Evolutionary conservation across 108 stramenopile genomes (phyloP).

Genomic region (Thalassiosira profunda): DNA sequence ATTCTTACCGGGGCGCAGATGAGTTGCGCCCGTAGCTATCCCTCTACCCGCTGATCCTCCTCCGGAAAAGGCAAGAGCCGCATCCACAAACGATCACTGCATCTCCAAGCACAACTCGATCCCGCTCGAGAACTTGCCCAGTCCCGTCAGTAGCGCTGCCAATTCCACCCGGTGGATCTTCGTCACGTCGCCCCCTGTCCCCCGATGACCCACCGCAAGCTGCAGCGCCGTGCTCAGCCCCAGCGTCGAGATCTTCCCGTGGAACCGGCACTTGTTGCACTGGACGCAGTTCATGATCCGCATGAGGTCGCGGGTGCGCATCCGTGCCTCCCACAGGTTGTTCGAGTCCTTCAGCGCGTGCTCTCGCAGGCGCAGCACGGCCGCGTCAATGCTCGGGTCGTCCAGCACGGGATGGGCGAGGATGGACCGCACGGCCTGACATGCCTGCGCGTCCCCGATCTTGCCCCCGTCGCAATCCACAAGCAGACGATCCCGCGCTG

Average conservation of each 20-base stretch:
- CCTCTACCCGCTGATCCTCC: too few species aligned
- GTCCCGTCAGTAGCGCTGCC: conserved; percentile 78
- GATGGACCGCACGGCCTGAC: conserved; percentile 43
- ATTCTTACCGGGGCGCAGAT: too few species aligned
- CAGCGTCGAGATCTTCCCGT: conserved; percentile 90
- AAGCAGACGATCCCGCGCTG: conserved; percentile 75
- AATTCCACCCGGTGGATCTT: conserved; percentile 86
- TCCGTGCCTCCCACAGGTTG: conserved; percentile 85
- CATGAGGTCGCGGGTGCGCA: conserved; percentile 89
- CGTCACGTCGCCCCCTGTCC: conserved; percentile 69
- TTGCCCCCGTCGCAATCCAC: conserved; percentile 66
- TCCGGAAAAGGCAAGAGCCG: too few species aligned
- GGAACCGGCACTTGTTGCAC: conserved; percentile 96
- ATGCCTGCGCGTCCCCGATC: conserved; percentile 45
- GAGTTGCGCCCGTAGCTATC: too few species aligned
- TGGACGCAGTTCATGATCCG: conserved; percentile 98
- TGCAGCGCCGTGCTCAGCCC: conserved; percentile 92
- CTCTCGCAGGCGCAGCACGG: conserved; percentile 55
- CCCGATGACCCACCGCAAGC: conserved; percentile 71
- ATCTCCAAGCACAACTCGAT: conserved; percentile 77
- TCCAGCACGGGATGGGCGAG: conserved; percentile 60
- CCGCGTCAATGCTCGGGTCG: conserved; percentile 66
- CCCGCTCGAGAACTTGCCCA: conserved; percentile 86
- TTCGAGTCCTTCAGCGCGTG: conserved; percentile 65
- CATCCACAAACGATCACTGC: too few species aligned